Evolutionary conservation across 1,139 yeast genomes (phyloP), one percentile per base, ranked within the genome.

Genomic region (Petasospora fabianii): DNA sequence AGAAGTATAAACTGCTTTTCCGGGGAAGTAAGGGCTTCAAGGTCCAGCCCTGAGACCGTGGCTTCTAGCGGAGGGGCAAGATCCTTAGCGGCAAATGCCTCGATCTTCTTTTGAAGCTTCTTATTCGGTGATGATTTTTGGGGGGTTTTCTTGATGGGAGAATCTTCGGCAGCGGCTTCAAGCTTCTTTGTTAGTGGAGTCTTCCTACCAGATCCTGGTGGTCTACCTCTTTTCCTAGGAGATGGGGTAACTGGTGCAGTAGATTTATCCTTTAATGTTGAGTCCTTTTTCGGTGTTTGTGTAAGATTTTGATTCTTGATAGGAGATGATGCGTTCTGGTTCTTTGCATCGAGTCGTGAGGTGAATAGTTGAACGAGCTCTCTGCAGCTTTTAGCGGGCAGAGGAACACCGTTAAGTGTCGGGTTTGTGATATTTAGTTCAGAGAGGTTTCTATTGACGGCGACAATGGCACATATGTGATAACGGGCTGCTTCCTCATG

Each of bases 381-480:
- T 8, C 58, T 54, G 0, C 71, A 62, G 3, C 63, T 53, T 39
- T 68, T 68, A 0, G 80, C 79, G 12, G 79, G 82, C 4, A 80
- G 59, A 0, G 92, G 90, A 9, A 82, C 71, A 45, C 68, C 69
- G 31, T 65, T 68, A 17, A 65, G 49, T 16, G 65, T 62, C 2
- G 84, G 78, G 5, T 62, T 67, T 0, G 80, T 75, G 10, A 77
- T 60, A 12, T 65, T 57, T 27, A 71, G 61, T 28, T 59, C 59
- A n/a, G 64, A 61, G 17, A 63, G 63, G 35, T 74, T 69, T 48
- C 68, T 68, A 43, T 77, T 81, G 11, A 73, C 71, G 0, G 84
- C 80, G 22, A 81, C 58, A 45, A 65, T 75, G 2, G 86, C 84
- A 57, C 86, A 78, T 13, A 83, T 57, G 53, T 82, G 88, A 44